These are phyloP conservation scores for Cladosporium sp. DNA, from an alignment of 2,329 filamentous ascomycete genomes.

Conservation along the genomic window DNA sequence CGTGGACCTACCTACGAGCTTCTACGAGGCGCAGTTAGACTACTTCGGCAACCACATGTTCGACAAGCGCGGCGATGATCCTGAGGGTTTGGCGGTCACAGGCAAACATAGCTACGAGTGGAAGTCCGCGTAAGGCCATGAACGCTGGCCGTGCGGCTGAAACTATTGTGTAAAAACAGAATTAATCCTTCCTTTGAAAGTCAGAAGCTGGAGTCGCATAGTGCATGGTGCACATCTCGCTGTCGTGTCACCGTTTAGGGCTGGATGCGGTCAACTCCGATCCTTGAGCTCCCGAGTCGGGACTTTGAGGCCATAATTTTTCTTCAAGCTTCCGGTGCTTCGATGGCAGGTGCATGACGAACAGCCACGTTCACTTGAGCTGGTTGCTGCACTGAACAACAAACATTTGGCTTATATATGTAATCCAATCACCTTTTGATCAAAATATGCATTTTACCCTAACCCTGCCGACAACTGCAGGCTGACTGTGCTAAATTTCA, in stretches of 20 bases:
- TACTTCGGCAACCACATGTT: slow-evolving; percentile 71
- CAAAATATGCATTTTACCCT: neutral
- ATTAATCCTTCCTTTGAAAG: neutral
- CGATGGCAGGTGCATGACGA: neutral
- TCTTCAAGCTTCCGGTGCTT: neutral
- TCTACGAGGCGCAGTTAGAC: slow-evolving; percentile 71
- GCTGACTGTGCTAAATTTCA: neutral
- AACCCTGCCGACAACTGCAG: neutral
- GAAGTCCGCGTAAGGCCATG: slow-evolving; percentile 45
- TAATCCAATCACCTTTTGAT: neutral
- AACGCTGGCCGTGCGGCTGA: neutral
- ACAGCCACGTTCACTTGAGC: neutral
- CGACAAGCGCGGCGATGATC: slow-evolving; percentile 58
- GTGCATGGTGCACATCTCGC: neutral
- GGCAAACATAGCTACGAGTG: slow-evolving; percentile 67
- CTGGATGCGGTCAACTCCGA: slow-evolving; percentile 5
- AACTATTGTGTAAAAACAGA: neutral
- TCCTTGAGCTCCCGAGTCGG: neutral
- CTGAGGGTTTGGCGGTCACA: slow-evolving; percentile 54
- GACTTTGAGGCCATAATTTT: neutral
- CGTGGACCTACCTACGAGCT: slow-evolving; percentile 64
- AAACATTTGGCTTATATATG: neutral
- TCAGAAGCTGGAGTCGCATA: neutral
- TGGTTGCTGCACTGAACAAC: neutral
- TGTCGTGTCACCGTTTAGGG: neutral